Conservation (phyloP, 2,329 filamentous ascomycete species). For the Botrytis hyacinthi region DNA sequence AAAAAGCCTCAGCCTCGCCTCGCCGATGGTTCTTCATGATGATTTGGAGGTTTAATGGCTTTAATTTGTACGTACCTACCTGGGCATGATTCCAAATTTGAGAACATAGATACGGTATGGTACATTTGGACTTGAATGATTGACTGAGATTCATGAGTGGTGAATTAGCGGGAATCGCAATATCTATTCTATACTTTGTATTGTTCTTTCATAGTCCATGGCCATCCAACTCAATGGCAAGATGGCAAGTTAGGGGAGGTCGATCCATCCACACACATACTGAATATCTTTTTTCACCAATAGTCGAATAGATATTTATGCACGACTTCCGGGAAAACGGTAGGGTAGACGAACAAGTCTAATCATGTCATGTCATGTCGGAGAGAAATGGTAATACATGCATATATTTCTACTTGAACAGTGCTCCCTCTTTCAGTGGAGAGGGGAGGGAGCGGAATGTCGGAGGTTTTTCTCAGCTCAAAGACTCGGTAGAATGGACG, state of each 20-base stretch:
- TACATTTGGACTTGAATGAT: neutral
- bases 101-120: neutral
- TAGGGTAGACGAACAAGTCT: neutral
- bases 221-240: neutral
- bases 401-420: neutral
- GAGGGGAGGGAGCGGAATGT: slow-evolving; percentile 1
- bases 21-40: neutral
- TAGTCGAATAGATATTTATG: neutral
- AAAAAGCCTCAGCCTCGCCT: slow-evolving; percentile 5
- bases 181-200: neutral
- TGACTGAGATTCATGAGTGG: neutral
- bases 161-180: neutral
- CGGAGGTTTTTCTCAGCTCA: neutral
- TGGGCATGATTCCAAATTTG: neutral
- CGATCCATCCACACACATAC: neutral
- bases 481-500: neutral
- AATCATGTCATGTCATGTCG: neutral
- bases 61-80: neutral
- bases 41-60: neutral
- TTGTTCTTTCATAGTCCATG: neutral
- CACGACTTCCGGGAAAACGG: neutral
- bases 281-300: neutral
- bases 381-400: neutral
- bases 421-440: neutral
- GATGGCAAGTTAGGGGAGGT: neutral